A percentile compares a stretch with the other conserved stretches of the same genome.
These are phyloP conservation scores for Hortiboletus flavorubellus DNA, from an alignment of 768 basidiomycete genomes.

Conservation along the genomic window DNA sequence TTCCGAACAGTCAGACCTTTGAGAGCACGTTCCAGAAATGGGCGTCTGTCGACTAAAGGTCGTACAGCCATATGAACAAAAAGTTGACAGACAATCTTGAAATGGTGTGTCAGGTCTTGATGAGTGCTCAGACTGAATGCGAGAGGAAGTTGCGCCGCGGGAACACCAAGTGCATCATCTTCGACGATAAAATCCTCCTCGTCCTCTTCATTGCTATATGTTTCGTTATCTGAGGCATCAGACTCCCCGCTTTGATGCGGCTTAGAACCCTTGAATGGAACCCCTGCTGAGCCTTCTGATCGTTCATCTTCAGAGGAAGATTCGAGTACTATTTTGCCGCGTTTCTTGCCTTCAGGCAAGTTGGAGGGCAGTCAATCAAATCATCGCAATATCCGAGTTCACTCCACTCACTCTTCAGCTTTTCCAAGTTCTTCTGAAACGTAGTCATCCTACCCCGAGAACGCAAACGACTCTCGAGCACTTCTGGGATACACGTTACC, in stretches of 20 bases:
- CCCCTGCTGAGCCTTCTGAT: slow-evolving; percentile 22
- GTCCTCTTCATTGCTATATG: slow-evolving; percentile 18
- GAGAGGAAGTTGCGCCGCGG: slow-evolving; percentile 52
- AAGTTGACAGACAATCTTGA: slow-evolving; percentile 86
- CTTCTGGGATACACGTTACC: slow-evolving; percentile 39
- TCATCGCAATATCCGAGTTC: neutral
- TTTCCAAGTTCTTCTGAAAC: slow-evolving; percentile 65
- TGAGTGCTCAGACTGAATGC: slow-evolving; percentile 80
- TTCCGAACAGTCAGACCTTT: slow-evolving; percentile 37
- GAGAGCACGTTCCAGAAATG: slow-evolving; percentile 52
- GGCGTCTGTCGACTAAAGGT: slow-evolving; percentile 45
- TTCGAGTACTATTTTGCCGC: slow-evolving; percentile 31
- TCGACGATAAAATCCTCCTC: slow-evolving; percentile 57
- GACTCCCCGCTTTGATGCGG: slow-evolving; percentile 37
- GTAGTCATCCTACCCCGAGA: slow-evolving; percentile 52
- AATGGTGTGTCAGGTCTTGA: slow-evolving; percentile 73
- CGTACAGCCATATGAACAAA: slow-evolving; percentile 79
- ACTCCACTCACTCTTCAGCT: slow-evolving; percentile 50
- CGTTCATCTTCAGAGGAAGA: slow-evolving; percentile 35
- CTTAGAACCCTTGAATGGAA: slow-evolving; percentile 46
- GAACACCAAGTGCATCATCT: slow-evolving; percentile 47
- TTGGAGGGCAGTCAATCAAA: slow-evolving; percentile 3
- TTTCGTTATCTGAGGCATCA: slow-evolving; percentile 34
- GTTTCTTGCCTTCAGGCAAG: slow-evolving; percentile 41
- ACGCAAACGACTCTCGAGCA: slow-evolving; percentile 63